Conservation (phyloP, 306 rosid genomes). For the Lathyrus sativus region DNA sequence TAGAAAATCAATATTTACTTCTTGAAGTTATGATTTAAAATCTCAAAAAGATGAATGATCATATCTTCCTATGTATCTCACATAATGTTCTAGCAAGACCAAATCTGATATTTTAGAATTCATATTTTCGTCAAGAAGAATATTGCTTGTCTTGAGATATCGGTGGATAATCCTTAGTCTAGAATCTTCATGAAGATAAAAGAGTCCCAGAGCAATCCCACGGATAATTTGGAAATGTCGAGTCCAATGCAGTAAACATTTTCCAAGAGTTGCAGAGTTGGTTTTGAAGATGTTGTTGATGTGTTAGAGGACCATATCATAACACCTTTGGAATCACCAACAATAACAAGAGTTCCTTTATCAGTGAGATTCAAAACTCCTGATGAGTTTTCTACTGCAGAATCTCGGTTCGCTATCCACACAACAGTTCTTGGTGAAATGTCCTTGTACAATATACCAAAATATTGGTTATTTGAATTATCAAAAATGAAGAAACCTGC, state of each 20-base stretch:
- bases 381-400: slow-evolving; percentile 28
- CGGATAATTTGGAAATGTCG: slow-evolving; percentile 52
- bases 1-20: too few species aligned
- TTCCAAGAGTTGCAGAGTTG: slow-evolving; percentile 42
- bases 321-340: neutral
- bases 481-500: slow-evolving; percentile 40
- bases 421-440: slow-evolving; percentile 34
- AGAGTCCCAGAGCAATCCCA: slow-evolving; percentile 53
- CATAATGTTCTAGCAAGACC: slow-evolving; percentile 55
- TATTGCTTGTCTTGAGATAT: slow-evolving; percentile 59
- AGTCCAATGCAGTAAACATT: slow-evolving; percentile 43
- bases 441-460: slow-evolving; percentile 41
- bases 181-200: slow-evolving; percentile 63
- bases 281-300: slow-evolving; percentile 21
- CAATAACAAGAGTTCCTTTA: slow-evolving; percentile 35
- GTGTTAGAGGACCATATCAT: slow-evolving; percentile 36
- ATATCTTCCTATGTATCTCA: too few species aligned
- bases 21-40: too few species aligned
- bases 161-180: slow-evolving; percentile 60
- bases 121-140: slow-evolving; percentile 55
- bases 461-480: slow-evolving; percentile 27
- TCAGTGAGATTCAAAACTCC: slow-evolving; percentile 34
- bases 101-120: slow-evolving; percentile 67
- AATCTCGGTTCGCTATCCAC: slow-evolving; percentile 43
- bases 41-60: too few species aligned